Evolutionary conservation across 1,139 yeast species (phyloP), one percentile per base, ranked within the genome.

Genomic region (Candida tetrigidarum): DNA sequence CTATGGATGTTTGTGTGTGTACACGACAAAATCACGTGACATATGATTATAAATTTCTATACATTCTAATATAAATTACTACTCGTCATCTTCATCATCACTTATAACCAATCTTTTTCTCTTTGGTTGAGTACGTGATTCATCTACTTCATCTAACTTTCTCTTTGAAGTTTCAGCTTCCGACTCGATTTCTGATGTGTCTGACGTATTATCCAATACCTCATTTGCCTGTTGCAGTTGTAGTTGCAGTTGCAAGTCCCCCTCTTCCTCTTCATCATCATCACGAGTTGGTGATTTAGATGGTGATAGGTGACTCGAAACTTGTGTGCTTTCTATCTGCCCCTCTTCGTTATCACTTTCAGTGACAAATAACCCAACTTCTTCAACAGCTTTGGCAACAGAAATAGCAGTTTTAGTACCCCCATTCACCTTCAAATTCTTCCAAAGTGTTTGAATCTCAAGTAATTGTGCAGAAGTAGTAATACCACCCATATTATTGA

Each of bases 371-470:
- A 56, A 51, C 2, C 51, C 41, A 14, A 49, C 47, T 28, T 52
- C 47, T 33, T 58, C 54, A 22, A 64, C 57, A 1, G 71, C 75
- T 22, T 50, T 48, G 8, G 60, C 58, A 12, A 69, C 67, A 3
- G 63, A 46, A 2, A 40, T 37, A 0, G 56, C 47, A 1, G 56
- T 50, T 11, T 45, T 42, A 4, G 37, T 41, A 14, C 48, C 48
- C 23, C 47, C 55, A 15, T 56, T 55, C 9, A 46, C 43, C 26
- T 66, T 64, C 42, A 71, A 55, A 11, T 58, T 54, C 4, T 59
- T 36, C 80, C 80, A 74, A 0, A 70, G 69, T 46, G 60, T 60
- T 48, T 64, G 68, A 53, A 74, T 74, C 41, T 64, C 70, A 6
- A 55, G 60, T 40, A 74, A 61, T 50, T 73, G 78, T 19, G 54